Percentiles rank a stretch among this genome's conserved stretches.
Evolutionary conservation across 495 filamentous ascomycete genomes (phyloP).

Genomic region (Neurospora sp.): DNA sequence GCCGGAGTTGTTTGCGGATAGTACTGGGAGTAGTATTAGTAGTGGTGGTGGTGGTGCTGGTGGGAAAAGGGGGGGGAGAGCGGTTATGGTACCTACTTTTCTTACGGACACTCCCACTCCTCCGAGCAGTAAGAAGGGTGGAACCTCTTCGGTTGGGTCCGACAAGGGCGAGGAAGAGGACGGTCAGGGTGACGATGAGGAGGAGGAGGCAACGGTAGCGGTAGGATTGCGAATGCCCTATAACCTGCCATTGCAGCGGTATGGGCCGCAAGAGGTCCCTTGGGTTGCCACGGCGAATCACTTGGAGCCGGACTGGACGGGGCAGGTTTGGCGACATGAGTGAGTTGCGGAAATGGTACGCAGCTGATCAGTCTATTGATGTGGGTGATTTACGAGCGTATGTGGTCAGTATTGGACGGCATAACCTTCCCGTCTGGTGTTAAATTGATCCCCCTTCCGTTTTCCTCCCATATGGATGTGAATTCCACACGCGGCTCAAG

Average conservation of each 20-base stretch:
- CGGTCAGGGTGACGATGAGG: too few species aligned
- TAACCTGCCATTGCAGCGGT: conserved; percentile 62
- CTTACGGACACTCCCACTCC: conserved; percentile 41
- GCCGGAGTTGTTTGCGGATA: conserved; percentile 54
- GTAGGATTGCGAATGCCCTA: conserved; percentile 79
- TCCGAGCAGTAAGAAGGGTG: not conserved
- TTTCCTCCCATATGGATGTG: not conserved
- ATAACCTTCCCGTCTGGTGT: not conserved
- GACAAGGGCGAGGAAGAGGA: not conserved
- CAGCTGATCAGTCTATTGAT: not conserved
- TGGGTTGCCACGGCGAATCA: conserved; percentile 68
- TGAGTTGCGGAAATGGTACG: not conserved
- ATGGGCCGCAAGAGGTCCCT: conserved; percentile 52
- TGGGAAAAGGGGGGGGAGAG: conserved; percentile 6
- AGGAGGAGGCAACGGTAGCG: conserved; percentile 11
- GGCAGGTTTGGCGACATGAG: conserved; percentile 26
- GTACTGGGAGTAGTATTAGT: not conserved
- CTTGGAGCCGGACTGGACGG: conserved; percentile 59
- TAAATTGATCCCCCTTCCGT: not conserved
- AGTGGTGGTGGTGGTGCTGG: not conserved
- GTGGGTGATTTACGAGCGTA: not conserved
- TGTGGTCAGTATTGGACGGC: not conserved
- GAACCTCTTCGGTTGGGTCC: not conserved
- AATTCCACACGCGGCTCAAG: not conserved
- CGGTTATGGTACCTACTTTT: conserved; percentile 63